Conservation (phyloP, 129 eudicot species). For the Flaveria brownii region DNA sequence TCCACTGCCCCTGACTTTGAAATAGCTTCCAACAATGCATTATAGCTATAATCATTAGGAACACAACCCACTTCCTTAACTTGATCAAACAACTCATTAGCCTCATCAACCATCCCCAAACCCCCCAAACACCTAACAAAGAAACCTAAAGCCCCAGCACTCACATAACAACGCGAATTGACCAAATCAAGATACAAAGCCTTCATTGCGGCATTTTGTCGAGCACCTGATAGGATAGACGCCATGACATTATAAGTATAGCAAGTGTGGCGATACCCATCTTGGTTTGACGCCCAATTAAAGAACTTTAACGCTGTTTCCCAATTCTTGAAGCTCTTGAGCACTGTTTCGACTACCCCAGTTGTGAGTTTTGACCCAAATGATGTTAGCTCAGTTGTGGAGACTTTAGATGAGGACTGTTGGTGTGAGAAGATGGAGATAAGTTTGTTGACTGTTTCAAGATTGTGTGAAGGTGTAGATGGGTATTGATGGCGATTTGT, state of each 20-base stretch:
- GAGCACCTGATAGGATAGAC: slow-evolving; percentile 70
- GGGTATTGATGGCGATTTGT: slow-evolving; percentile 21
- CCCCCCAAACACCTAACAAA: slow-evolving; percentile 72
- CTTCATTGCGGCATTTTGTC: slow-evolving; percentile 85
- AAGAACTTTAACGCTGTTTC: slow-evolving; percentile 59
- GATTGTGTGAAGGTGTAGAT: slow-evolving; percentile 32
- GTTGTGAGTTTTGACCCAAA: slow-evolving; percentile 54
- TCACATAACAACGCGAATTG: slow-evolving; percentile 46
- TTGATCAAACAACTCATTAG: slow-evolving; percentile 69
- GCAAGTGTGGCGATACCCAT: slow-evolving; percentile 60
- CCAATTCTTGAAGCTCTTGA: slow-evolving; percentile 62
- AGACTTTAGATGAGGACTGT: slow-evolving; percentile 18
- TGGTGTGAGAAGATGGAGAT: slow-evolving; percentile 47
- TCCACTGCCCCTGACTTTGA: slow-evolving; percentile 50
- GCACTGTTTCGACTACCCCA: slow-evolving; percentile 53
- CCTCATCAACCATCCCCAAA: slow-evolving; percentile 66
- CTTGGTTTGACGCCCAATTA: slow-evolving; percentile 65
- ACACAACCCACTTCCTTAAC: slow-evolving; percentile 57
- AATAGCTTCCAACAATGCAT: slow-evolving; percentile 59
- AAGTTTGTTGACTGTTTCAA: slow-evolving; percentile 41
- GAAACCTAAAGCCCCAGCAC: slow-evolving; percentile 74
- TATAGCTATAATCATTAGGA: slow-evolving; percentile 59
- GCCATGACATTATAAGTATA: slow-evolving; percentile 84
- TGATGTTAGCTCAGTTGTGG: slow-evolving; percentile 34
- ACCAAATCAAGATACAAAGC: slow-evolving; percentile 38